Percentiles rank a stretch among this genome's conserved stretches.
These are phyloP conservation scores for Diaporthe velutina DNA, from an alignment of 2,329 filamentous ascomycete genomes.

Conservation along the genomic window DNA sequence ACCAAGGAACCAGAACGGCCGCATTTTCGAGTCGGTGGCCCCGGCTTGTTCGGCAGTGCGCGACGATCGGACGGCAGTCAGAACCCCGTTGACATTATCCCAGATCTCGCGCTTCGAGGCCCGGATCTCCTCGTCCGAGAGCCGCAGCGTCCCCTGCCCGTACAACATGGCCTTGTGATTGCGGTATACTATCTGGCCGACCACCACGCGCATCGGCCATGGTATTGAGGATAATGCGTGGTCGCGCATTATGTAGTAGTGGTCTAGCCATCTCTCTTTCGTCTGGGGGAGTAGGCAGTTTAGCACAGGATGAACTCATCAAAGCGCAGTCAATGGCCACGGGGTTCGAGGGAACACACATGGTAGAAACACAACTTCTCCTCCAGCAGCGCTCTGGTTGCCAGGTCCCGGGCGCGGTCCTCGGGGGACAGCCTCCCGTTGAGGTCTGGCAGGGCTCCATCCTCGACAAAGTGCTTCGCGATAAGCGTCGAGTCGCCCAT, in stretches of 20 bases:
- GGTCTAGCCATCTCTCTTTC: conserved; percentile 69
- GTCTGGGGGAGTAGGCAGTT: conserved; percentile 44
- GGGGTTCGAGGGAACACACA: conserved; percentile 47
- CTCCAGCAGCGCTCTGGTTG: conserved; percentile 67
- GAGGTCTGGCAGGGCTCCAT: conserved; percentile 60
- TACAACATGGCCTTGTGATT: conserved; percentile 58
- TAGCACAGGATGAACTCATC: not conserved
- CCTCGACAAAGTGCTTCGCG: conserved; percentile 56
- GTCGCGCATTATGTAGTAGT: conserved; percentile 70
- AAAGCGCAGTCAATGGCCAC: too few relatives aligned
- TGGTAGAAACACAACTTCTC: conserved; percentile 72
- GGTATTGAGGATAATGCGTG: conserved; percentile 62
- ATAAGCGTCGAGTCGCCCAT: conserved; percentile 70
- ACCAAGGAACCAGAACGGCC: conserved; percentile 70
- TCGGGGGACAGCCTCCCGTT: conserved; percentile 56
- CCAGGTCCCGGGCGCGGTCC: conserved; percentile 62
- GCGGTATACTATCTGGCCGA: conserved; percentile 65
- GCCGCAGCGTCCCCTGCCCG: conserved; percentile 68
- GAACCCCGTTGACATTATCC: conserved; percentile 61
- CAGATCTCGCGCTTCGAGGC: conserved; percentile 64
- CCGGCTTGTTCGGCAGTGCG: not conserved
- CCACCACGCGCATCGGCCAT: conserved; percentile 62
- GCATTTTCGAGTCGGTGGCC: not conserved
- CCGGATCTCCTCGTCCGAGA: conserved; percentile 62
- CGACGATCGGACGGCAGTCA: conserved; percentile 47